Evolutionary conservation across 306 rosid genomes (phyloP), one percentile per base, ranked within the genome.

Genomic region (Quercus wislizeni): DNA sequence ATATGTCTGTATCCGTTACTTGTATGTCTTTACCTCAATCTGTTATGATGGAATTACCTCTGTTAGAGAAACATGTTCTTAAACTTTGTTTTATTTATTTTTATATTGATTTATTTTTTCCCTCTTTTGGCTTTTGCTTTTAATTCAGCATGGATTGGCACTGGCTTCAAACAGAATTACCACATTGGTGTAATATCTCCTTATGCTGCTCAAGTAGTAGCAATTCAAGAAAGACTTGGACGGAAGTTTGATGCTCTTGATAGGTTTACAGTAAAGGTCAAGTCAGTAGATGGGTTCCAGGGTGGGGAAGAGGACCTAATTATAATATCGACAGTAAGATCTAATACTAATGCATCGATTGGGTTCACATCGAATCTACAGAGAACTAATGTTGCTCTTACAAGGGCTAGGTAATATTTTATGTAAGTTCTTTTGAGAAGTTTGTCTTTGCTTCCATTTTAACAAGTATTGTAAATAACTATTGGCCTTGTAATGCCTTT

Each of bases 241-340:
- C 54, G 23, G 11, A 81, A 51, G 82, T 91, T 84, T 56, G 87
- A 85, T 6, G 56, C 21, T 4, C 15, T 18, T 27, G 74, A 83
- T 41, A 89, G 91, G 23, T 93, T 93, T 74, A 46, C 43, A 15
- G 98, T 93, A 74, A 87, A 91, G 33, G 97, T 91, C 46, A 90
- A 86, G 63, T 83, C 97, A 41, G 76, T 93, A 43, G 97, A 91
- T 70, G 97, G 94, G 2, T 93, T 90, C 25, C 98, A 93, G 55
- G 98, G 97, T 51, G 97, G 97, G 2, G 98, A 93, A 73, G 90
- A 86, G 28, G 98, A 93, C 52, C 69, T 93, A 41, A 83, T 93
- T 8, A 91, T 93, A 27, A 82, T 91, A 54, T 91, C 98, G 7
- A 88, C 97, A 1, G 97, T 93, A n/a, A 71, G 97, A 78, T 87